Conservation (phyloP, 2,329 filamentous ascomycete species). For the Westerdykella aurantiaca region DNA sequence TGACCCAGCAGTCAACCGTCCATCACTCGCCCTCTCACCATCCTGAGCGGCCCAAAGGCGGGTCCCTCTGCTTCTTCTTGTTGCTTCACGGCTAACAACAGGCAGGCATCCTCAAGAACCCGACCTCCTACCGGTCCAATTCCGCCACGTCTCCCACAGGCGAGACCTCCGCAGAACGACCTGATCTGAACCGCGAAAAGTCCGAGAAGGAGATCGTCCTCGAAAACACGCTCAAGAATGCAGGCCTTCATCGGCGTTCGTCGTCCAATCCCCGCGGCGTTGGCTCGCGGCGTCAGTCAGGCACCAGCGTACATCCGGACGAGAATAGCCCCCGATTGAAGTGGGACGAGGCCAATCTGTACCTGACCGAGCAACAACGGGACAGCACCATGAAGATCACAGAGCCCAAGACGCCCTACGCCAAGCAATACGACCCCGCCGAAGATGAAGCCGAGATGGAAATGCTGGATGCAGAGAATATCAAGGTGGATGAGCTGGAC, state of each 20-base stretch:
- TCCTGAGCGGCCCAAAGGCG: constrained; percentile 43
- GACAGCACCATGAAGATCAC: constrained; percentile 97
- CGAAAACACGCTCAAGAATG: constrained; percentile 91
- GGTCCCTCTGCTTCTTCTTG: constrained; percentile 4
- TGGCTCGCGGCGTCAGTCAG: constrained; percentile 67
- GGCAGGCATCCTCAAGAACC: constrained; percentile 90
- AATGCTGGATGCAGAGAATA: constrained; percentile 62
- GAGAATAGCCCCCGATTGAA: constrained; percentile 72
- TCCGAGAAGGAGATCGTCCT: constrained; percentile 85
- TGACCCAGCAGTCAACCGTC: constrained; percentile 33
- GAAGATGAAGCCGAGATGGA: constrained; percentile 74
- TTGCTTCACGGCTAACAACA: constrained; percentile 7
- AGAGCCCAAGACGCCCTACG: constrained; percentile 96
- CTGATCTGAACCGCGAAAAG: constrained; percentile 46
- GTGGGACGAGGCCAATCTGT: constrained; percentile 98
- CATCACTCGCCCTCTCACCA: constrained; percentile 32
- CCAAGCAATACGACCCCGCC: constrained; percentile 79
- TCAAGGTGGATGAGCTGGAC: constrained; percentile 65
- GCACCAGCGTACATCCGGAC: constrained; percentile 44
- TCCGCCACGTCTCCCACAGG: constrained; percentile 43
- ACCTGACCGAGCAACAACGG: constrained; percentile 93
- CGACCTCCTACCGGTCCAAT: constrained; percentile 56
- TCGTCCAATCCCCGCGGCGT: constrained; percentile 65
- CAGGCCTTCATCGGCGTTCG: constrained; percentile 77
- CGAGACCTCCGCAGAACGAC: constrained; percentile 34